Evolutionary conservation across 306 rosid species (phyloP).

Genomic region (Citrullus amarus): DNA sequence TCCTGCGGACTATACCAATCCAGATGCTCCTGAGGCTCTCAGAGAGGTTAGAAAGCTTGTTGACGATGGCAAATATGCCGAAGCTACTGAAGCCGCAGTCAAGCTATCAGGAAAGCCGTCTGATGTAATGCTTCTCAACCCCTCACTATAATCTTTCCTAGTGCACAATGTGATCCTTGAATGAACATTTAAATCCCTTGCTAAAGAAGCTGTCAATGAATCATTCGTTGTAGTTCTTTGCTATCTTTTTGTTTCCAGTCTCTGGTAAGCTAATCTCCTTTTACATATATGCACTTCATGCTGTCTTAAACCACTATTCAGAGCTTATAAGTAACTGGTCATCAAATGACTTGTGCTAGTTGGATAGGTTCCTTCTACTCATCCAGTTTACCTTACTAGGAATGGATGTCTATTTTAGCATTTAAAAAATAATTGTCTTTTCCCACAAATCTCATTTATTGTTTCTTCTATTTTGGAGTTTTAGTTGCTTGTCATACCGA

Average conservation of each 20-base stretch:
- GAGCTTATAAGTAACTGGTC: background rate
- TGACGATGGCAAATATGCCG: conserved; percentile 47
- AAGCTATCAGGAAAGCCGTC: conserved; percentile 54
- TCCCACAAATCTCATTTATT: background rate
- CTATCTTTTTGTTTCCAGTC: background rate
- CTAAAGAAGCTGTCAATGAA: background rate
- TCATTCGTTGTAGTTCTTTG: background rate
- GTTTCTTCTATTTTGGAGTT: background rate
- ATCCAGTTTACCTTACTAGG: background rate
- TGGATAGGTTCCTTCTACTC: background rate
- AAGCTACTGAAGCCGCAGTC: conserved; percentile 65
- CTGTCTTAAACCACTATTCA: background rate
- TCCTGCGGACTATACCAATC: conserved; percentile 64
- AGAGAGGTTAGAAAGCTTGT: conserved; percentile 69
- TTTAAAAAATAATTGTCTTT: background rate
- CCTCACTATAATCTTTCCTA: background rate
- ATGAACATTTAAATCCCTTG: background rate
- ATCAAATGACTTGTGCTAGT: background rate
- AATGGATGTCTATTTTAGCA: background rate
- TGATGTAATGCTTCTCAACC: conserved; percentile 27
- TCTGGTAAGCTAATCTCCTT: background rate
- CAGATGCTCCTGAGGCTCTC: conserved; percentile 56
- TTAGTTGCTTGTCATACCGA: background rate
- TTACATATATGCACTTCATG: background rate
- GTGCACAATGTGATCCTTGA: background rate